phyloP scores from a whole-genome alignment of 495 filamentous ascomycete genomes.

The Talaromyces liani region DNA sequence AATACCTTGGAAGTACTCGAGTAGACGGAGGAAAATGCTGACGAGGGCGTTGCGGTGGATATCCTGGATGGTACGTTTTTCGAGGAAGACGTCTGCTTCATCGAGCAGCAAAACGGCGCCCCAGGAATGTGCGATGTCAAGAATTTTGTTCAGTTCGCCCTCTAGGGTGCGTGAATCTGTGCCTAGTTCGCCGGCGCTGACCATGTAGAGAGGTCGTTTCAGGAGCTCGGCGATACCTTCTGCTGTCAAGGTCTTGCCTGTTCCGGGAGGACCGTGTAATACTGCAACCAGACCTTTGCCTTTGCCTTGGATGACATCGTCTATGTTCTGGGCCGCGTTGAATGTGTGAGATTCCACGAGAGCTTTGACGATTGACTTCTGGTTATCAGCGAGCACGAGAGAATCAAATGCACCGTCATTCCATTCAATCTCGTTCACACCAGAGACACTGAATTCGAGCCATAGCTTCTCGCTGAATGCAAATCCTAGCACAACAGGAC shows the following conservation, averaged over 20 bases:
- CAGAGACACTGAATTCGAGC: constrained; percentile 83
- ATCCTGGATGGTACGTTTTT: constrained; percentile 62
- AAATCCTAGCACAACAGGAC: constrained; percentile 90
- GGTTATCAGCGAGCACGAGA: constrained; percentile 65
- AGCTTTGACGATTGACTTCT: constrained; percentile 74
- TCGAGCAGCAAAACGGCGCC: constrained; percentile 72
- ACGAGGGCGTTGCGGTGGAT: constrained; percentile 73
- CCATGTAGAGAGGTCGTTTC: constrained; percentile 77
- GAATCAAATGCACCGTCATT: constrained; percentile 75
- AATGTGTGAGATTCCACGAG: constrained; percentile 78
- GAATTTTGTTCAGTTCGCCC: constrained; percentile 70
- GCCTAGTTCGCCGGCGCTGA: constrained; percentile 74
- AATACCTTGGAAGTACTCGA: constrained; percentile 75
- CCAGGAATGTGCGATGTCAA: constrained; percentile 84
- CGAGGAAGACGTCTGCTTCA: constrained; percentile 75
- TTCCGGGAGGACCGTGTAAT: constrained; percentile 76
- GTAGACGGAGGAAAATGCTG: constrained; percentile 61
- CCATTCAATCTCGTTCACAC: constrained; percentile 76
- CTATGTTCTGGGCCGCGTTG: constrained; percentile 73
- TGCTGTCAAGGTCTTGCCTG: constrained; percentile 84
- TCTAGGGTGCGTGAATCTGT: constrained; percentile 74
- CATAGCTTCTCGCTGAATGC: constrained; percentile 85
- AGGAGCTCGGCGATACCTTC: constrained; percentile 82
- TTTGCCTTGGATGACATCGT: constrained; percentile 75
- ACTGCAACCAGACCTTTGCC: constrained; percentile 69